These are phyloP conservation scores for Hericium alpestre DNA, from an alignment of 768 basidiomycete genomes.

Conservation along the genomic window DNA sequence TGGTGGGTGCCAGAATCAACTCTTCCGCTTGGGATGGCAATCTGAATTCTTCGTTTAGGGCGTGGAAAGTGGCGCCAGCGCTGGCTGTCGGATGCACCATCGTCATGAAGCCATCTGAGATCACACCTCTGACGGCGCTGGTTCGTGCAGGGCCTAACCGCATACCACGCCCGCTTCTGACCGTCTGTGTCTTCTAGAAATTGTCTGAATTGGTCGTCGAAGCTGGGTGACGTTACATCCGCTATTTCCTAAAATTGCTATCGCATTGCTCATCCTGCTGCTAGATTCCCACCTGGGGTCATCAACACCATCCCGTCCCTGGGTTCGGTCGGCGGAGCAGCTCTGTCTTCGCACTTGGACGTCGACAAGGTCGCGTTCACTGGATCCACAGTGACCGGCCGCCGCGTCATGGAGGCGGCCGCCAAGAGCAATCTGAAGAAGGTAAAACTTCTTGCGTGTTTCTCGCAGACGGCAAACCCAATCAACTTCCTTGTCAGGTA, in stretches of 20 bases:
- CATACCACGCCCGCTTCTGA: not conserved
- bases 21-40: not conserved
- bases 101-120: slow-evolving; percentile 90
- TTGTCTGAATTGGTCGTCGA: slow-evolving; percentile 72
- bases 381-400: slow-evolving; percentile 81
- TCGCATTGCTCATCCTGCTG: slow-evolving; percentile 5
- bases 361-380: slow-evolving; percentile 96
- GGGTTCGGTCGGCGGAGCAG: slow-evolving; percentile 75
- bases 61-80: slow-evolving; percentile 91
- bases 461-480: not conserved
- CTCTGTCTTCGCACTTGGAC: slow-evolving; percentile 69
- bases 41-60: slow-evolving; percentile 27
- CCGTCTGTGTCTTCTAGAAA: slow-evolving; percentile 39
- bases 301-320: slow-evolving; percentile 81
- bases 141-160: slow-evolving; percentile 24
- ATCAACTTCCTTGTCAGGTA: slow-evolving; percentile 33
- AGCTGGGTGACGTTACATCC: slow-evolving; percentile 51
- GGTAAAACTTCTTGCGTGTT: slow-evolving; percentile 25
- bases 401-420: slow-evolving; percentile 85
- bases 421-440: slow-evolving; percentile 93
- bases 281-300: slow-evolving; percentile 83
- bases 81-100: slow-evolving; percentile 87
- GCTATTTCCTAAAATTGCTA: not conserved
- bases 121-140: slow-evolving; percentile 76
- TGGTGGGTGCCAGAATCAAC: slow-evolving; percentile 33